Conservation (phyloP, 2,329 filamentous ascomycete genomes). For the Didymosphaeria variabile region DNA sequence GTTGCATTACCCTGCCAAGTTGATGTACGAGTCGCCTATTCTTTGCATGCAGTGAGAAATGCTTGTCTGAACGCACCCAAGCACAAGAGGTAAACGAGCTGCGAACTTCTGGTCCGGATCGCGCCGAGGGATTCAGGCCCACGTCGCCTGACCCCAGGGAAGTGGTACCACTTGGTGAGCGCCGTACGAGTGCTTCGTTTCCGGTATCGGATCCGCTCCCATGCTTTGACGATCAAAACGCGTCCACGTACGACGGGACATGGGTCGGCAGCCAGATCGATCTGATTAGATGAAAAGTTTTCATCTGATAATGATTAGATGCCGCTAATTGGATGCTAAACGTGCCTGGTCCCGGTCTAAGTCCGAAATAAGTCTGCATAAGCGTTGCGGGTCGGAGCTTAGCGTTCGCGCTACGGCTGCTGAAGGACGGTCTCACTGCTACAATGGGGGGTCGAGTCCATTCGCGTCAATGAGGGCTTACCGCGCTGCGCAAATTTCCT, state of each 20-base stretch:
- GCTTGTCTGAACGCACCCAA: conserved; percentile 8
- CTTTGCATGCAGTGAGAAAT: background rate
- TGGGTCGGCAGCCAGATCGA: background rate
- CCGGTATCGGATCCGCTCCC: conserved; percentile 6
- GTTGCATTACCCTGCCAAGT: background rate
- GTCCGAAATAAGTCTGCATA: conserved; percentile 12
- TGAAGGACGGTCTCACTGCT: conserved; percentile 3
- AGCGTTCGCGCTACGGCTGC: background rate
- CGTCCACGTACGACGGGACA: conserved; percentile 3
- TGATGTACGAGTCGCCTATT: background rate
- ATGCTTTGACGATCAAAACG: background rate
- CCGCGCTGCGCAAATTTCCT: conserved; percentile 11
- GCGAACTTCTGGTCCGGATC: background rate
- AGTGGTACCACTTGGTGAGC: background rate
- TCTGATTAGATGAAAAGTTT: conserved; percentile 24
- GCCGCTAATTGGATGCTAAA: conserved; percentile 4
- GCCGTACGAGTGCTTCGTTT: conserved; percentile 1
- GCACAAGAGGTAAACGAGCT: background rate
- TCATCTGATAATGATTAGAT: conserved; percentile 21
- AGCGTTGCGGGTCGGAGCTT: conserved; percentile 1
- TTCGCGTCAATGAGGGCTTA: background rate
- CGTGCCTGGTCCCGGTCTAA: conserved; percentile 3
- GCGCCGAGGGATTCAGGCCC: background rate
- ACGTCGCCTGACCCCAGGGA: background rate
- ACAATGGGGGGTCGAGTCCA: background rate